A percentile compares a stretch with the other conserved stretches of the same genome.
These are phyloP conservation scores for Anthostomella pinea DNA, from an alignment of 2,329 filamentous ascomycete species.

Conservation along the genomic window DNA sequence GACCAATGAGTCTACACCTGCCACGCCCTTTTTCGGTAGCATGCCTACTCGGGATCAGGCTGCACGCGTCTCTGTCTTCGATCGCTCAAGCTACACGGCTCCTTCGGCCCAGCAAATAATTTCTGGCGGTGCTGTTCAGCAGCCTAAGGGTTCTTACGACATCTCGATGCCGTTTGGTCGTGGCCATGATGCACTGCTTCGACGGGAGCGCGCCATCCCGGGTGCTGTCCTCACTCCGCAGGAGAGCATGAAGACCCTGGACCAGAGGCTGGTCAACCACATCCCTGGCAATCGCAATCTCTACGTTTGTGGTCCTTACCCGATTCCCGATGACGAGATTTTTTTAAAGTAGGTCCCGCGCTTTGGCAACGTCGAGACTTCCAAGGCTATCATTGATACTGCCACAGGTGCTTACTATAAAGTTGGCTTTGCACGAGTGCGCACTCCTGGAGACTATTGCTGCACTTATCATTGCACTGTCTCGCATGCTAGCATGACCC, in stretches of 20 bases:
- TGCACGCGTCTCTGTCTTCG: slow-evolving; percentile 55
- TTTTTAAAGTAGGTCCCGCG: slow-evolving; percentile 80
- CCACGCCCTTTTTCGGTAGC: slow-evolving; percentile 63
- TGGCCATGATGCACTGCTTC: slow-evolving; percentile 61
- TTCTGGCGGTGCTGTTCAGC: slow-evolving; percentile 35
- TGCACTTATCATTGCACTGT: slow-evolving; percentile 3
- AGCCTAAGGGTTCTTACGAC: slow-evolving; percentile 39
- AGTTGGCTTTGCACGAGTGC: slow-evolving; percentile 90
- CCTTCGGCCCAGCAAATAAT: slow-evolving; percentile 62
- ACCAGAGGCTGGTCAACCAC: slow-evolving; percentile 91
- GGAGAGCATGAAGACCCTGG: slow-evolving; percentile 83
- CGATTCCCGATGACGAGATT: slow-evolving; percentile 91
- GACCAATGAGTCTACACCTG: slow-evolving; percentile 63
- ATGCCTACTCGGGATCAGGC: slow-evolving; percentile 58
- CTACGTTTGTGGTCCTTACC: slow-evolving; percentile 94
- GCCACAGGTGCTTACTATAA: slow-evolving; percentile 93
- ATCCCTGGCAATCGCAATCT: slow-evolving; percentile 93
- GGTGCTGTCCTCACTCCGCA: slow-evolving; percentile 83
- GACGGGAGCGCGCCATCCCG: slow-evolving; percentile 80
- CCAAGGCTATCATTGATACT: slow-evolving; percentile 97
- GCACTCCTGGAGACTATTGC: slow-evolving; percentile 26
- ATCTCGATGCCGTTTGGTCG: slow-evolving; percentile 41
- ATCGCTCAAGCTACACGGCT: slow-evolving; percentile 64
- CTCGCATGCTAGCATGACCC: slow-evolving; percentile 4
- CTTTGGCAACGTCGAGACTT: slow-evolving; percentile 92